Conservation (phyloP, 805 yeast species). For the Sugiyamaella boreocaroliniensis region DNA sequence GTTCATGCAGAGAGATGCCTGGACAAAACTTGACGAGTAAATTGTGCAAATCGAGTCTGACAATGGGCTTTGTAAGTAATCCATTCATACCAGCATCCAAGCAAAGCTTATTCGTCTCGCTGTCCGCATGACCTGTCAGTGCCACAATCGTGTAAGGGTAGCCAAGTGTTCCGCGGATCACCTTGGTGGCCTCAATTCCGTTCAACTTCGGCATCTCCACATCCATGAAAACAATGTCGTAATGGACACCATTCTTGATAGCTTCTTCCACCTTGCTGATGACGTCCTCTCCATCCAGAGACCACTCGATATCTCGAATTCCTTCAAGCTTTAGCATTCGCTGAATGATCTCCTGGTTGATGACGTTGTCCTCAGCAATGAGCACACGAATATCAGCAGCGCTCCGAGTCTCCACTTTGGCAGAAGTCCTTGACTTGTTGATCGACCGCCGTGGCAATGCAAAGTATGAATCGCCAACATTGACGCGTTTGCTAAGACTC, state of each 20-base stretch:
- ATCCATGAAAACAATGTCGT: slow-evolving; percentile 87
- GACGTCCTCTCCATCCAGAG: slow-evolving; percentile 85
- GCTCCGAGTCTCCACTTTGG: slow-evolving; percentile 3
- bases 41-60: slow-evolving; percentile 59
- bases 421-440: background rate
- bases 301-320: slow-evolving; percentile 58
- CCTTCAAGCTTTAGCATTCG: slow-evolving; percentile 82
- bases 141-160: slow-evolving; percentile 80
- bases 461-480: background rate
- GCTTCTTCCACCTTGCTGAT: slow-evolving; percentile 57
- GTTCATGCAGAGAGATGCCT: slow-evolving; percentile 11
- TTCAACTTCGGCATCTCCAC: slow-evolving; percentile 96
- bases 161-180: slow-evolving; percentile 56
- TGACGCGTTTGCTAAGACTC: background rate
- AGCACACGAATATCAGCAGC: slow-evolving; percentile 37
- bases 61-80: slow-evolving; percentile 78
- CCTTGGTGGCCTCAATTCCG: slow-evolving; percentile 76
- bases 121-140: slow-evolving; percentile 91
- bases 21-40: slow-evolving; percentile 36
- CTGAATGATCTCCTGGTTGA: slow-evolving; percentile 86
- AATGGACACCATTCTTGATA: slow-evolving; percentile 28
- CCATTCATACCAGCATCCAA: slow-evolving; percentile 85
- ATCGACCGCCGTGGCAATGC: background rate
- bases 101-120: slow-evolving; percentile 80
- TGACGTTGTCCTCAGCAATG: slow-evolving; percentile 88